Conservation (phyloP, 2,329 filamentous ascomycete species). For the Albifimbria verrucaria region DNA sequence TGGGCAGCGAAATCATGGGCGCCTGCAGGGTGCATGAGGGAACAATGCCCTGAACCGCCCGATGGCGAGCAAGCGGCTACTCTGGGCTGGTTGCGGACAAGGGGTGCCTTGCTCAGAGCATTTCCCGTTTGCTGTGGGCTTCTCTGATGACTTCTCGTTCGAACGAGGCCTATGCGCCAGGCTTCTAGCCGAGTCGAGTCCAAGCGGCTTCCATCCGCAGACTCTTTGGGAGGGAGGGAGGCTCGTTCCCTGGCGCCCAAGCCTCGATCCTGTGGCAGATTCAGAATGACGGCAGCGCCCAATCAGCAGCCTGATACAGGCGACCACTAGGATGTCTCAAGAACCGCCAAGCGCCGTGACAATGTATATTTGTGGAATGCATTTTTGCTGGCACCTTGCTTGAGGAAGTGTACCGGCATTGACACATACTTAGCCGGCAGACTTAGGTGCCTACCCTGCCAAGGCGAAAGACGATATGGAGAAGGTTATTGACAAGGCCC, state of each 20-base stretch:
- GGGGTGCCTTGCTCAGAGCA: not conserved
- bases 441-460: not conserved
- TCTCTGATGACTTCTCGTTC: not conserved
- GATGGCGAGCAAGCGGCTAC: not conserved
- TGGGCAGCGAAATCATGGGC: not conserved
- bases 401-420: no score
- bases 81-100: not conserved
- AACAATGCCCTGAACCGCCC: not conserved
- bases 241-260: not conserved
- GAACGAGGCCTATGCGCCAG: not conserved
- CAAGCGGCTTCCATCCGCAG: not conserved
- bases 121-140: not conserved
- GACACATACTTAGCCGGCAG: no score
- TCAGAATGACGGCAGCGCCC: not conserved
- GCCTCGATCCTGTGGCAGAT: not conserved
- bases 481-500: not conserved
- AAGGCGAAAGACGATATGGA: not conserved
- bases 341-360: constrained; percentile 3
- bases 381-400: no score
- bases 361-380: no score
- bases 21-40: not conserved
- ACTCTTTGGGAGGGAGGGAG: not conserved
- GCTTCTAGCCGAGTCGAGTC: not conserved
- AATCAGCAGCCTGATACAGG: not conserved
- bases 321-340: not conserved